Percentiles rank a stretch among this genome's conserved stretches.
These are phyloP conservation scores for Schizothecium vesticola DNA, from an alignment of 495 filamentous ascomycete species.

Conservation along the genomic window DNA sequence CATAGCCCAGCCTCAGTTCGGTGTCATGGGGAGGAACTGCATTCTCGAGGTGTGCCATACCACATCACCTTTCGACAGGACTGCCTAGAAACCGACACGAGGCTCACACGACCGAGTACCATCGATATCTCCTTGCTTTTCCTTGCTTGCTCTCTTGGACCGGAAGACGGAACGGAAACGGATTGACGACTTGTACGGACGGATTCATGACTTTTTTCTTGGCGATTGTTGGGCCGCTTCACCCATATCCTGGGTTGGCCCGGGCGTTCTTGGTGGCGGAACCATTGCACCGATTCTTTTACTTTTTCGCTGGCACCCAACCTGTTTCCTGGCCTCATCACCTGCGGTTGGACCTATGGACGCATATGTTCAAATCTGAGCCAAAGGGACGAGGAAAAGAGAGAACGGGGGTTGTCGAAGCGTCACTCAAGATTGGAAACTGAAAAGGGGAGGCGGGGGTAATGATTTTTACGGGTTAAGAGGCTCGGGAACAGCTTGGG, in stretches of 20 bases:
- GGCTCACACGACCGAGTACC: not conserved
- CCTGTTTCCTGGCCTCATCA: not conserved
- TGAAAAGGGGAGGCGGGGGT: not conserved
- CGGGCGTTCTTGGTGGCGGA: slow-evolving; percentile 5
- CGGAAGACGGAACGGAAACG: slow-evolving; percentile 10
- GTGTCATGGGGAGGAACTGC: not conserved
- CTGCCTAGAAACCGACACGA: not conserved
- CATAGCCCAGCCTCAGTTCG: slow-evolving; percentile 20
- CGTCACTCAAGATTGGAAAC: slow-evolving; percentile 5
- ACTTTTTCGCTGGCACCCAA: not conserved
- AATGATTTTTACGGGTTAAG: not conserved
- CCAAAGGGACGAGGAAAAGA: not conserved
- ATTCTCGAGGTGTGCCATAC: not conserved
- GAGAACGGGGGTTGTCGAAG: not conserved
- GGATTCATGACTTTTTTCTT: slow-evolving; percentile 7
- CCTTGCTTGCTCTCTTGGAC: slow-evolving; percentile 1
- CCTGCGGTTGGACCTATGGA: not conserved
- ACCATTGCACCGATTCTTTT: slow-evolving; percentile 3
- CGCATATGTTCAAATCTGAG: not conserved
- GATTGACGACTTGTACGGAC: slow-evolving; percentile 6
- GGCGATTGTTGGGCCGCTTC: not conserved
- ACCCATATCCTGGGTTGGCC: not conserved
- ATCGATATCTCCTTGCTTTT: not conserved
- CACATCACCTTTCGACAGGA: not conserved
- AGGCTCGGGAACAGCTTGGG: not conserved